Conservation (phyloP, 139 green algal species). For the Chlamydomonas sp. region DNA sequence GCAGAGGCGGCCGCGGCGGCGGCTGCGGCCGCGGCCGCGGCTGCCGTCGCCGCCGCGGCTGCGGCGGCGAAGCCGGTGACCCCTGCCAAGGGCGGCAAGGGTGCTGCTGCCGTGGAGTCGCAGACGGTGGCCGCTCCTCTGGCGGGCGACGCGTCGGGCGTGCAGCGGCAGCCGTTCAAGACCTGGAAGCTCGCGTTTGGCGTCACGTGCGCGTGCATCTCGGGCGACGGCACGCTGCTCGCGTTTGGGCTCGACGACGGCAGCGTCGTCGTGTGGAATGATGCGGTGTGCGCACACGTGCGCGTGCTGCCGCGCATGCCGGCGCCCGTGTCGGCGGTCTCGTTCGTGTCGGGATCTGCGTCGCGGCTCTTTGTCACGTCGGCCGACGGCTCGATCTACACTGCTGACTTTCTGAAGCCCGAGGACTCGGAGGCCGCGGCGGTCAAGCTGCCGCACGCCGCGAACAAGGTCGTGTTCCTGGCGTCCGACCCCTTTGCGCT, state of each 20-base stretch:
- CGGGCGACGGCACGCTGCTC: slow-evolving; percentile 22
- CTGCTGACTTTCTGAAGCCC: slow-evolving; percentile 27
- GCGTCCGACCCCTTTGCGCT: slow-evolving; percentile 34
- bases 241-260: slow-evolving; percentile 34
- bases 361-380: slow-evolving; percentile 27
- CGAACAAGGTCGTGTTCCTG: slow-evolving; percentile 25
- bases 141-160: background rate
- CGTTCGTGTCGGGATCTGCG: slow-evolving; percentile 27
- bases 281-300: slow-evolving; percentile 19
- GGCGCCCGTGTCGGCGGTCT: slow-evolving; percentile 22
- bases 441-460: slow-evolving; percentile 28
- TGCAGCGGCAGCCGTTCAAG: slow-evolving; percentile 13
- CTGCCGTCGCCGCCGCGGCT: background rate
- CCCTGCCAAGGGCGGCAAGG: slow-evolving; percentile 7
- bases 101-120: background rate
- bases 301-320: slow-evolving; percentile 26
- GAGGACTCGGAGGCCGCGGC: slow-evolving; percentile 26
- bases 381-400: slow-evolving; percentile 21
- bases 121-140: background rate
- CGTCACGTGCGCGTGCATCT: slow-evolving; percentile 19
- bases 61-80: background rate
- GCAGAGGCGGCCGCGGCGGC: background rate
- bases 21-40: background rate
- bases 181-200: slow-evolving; percentile 32
- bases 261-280: slow-evolving; percentile 33